These are phyloP conservation scores for Coemansia linderi DNA, from an alignment of 371 early-diverging fungal genomes.

Conservation along the genomic window DNA sequence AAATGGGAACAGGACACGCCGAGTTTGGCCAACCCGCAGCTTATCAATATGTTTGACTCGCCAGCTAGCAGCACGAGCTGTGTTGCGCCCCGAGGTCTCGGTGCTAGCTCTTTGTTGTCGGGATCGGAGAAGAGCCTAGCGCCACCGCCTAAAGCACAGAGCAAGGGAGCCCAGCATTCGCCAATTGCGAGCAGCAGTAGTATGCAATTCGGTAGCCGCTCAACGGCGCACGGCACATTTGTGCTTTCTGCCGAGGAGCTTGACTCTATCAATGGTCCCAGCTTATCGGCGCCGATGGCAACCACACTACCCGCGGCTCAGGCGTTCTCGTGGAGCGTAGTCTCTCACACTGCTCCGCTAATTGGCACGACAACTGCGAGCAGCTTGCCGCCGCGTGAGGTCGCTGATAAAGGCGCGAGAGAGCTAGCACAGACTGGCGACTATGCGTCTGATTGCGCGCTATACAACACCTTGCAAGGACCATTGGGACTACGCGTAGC, in stretches of 20 bases:
- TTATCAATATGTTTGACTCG: constrained; percentile 15
- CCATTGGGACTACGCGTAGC: constrained; percentile 14
- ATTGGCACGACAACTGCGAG: neutral
- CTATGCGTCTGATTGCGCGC: constrained; percentile 11
- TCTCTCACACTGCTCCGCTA: neutral
- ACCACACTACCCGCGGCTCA: neutral
- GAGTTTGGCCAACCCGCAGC: constrained; percentile 11
- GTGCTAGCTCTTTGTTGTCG: neutral
- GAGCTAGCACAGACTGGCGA: neutral
- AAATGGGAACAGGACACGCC: constrained; percentile 15
- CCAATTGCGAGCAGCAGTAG: constrained; percentile 1
- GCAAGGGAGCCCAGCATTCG: neutral
- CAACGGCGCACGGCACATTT: constrained; percentile 15
- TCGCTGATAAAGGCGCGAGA: neutral
- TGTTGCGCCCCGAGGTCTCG: neutral
- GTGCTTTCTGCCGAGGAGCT: constrained; percentile 37
- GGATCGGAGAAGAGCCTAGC: neutral
- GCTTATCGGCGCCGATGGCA: neutral
- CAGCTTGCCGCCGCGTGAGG: neutral
- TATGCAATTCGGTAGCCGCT: constrained; percentile 13
- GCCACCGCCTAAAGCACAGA: neutral
- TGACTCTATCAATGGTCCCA: constrained; percentile 11
- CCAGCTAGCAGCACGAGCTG: neutral
- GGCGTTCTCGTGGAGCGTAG: constrained; percentile 2
- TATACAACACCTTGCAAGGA: constrained; percentile 16